A percentile compares a stretch with the other conserved stretches of the same genome.
These are phyloP conservation scores for Erysiphe pulchra DNA, from an alignment of 2,329 filamentous ascomycete species.

Conservation along the genomic window DNA sequence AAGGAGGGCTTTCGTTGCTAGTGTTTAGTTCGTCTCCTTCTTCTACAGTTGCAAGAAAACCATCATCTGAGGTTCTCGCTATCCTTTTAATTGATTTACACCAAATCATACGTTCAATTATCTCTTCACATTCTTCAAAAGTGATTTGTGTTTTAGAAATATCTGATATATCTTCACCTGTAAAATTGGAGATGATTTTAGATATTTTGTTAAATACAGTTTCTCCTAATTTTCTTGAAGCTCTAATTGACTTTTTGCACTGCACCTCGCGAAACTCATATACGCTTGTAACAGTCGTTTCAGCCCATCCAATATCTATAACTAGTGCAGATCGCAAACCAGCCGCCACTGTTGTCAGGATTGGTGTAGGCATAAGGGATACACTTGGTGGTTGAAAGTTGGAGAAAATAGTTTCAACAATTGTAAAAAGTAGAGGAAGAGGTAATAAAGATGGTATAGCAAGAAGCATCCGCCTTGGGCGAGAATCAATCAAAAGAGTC, in stretches of 20 bases:
- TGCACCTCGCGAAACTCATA: constrained; percentile 76
- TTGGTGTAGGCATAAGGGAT: constrained; percentile 52
- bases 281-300: constrained; percentile 62
- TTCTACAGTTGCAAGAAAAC: background rate
- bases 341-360: constrained; percentile 50
- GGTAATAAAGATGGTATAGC: constrained; percentile 57
- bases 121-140: constrained; percentile 64
- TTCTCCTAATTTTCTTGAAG: constrained; percentile 43
- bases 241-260: constrained; percentile 44
- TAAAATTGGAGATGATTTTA: constrained; percentile 14
- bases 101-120: constrained; percentile 53
- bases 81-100: constrained; percentile 22
- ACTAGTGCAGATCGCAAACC: constrained; percentile 70
- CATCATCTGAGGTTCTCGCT: background rate
- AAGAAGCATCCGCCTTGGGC: constrained; percentile 47
- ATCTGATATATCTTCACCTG: constrained; percentile 2
- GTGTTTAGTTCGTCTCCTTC: background rate
- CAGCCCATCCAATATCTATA: constrained; percentile 78
- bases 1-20: background rate
- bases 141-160: constrained; percentile 17
- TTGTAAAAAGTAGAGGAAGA: constrained; percentile 47
- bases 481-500: constrained; percentile 44
- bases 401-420: constrained; percentile 55
- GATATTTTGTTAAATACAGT: constrained; percentile 40
- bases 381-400: constrained; percentile 59